Percentiles rank a stretch among this genome's conserved stretches.
These are phyloP conservation scores for Arachnomyces sp. DNA, from an alignment of 2,329 filamentous ascomycete genomes.

Conservation along the genomic window DNA sequence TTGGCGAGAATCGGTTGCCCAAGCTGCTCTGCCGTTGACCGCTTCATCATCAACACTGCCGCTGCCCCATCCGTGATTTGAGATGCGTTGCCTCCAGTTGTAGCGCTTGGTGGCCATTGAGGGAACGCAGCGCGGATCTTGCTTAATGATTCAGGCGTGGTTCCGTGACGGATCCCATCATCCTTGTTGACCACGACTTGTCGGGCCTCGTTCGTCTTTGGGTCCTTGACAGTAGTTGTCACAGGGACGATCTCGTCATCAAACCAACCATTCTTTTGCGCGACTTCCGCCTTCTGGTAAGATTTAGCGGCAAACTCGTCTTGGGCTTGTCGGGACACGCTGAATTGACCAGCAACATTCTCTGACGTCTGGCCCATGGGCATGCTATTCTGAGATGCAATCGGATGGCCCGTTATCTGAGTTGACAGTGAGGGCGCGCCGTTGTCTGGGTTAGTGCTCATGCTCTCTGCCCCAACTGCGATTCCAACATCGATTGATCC, in stretches of 20 bases:
- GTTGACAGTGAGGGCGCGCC: conserved; percentile 75
- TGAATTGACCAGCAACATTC: conserved; percentile 74
- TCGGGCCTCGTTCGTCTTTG: conserved; percentile 75
- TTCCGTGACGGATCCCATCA: conserved; percentile 73
- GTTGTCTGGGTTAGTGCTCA: conserved; percentile 79
- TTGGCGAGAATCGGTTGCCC: conserved; percentile 82
- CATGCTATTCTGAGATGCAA: conserved; percentile 84
- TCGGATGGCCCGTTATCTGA: conserved; percentile 62
- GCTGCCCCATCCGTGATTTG: conserved; percentile 91
- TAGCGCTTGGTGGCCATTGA: conserved; percentile 63
- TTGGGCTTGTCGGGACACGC: conserved; percentile 59
- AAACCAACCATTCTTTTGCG: conserved; percentile 76
- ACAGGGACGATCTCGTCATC: conserved; percentile 79
- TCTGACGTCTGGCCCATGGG: conserved; percentile 91
- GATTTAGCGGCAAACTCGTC: conserved; percentile 78
- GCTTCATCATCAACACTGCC: conserved; percentile 86
- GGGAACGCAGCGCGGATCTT: conserved; percentile 84
- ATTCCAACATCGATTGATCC: conserved; percentile 91
- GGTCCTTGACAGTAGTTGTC: conserved; percentile 74
- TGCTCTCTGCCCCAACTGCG: conserved; percentile 86
- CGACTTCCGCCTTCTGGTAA: conserved; percentile 74
- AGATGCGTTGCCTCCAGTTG: conserved; percentile 86
- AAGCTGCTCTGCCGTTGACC: conserved; percentile 71
- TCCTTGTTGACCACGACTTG: conserved; percentile 70
- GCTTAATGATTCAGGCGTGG: conserved; percentile 69